Base-by-base conservation (phyloP, 768 basidiomycete species). In the Dioszegia crocea region DNA sequence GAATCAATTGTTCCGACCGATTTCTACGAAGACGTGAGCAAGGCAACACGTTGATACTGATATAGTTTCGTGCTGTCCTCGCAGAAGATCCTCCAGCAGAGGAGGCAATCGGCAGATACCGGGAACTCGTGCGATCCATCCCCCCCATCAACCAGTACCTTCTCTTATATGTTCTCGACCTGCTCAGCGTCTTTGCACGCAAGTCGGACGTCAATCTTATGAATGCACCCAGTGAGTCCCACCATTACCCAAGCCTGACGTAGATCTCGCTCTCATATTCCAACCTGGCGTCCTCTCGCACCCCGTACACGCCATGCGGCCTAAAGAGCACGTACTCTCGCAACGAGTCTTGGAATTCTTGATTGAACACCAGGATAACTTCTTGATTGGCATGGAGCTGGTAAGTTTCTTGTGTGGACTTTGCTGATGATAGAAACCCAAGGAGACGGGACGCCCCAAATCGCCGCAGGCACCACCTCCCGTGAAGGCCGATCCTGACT, bases 211-310 rank as follows among this genome's bases (percentile, higher is more conserved):
- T 87, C 79, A 99, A 99, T 76, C 80, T 93, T 47, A 99, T 99
- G 94, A 93, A 88, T 0, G 88, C 94, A 21, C 82, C 87, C 57
- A 97, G 92, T 96, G 65, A 67, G 88, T 83, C n/a, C 31, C 26
- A 9, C 4, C 23, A 12, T 16, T 40, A 19, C n/a, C n/a, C 19
- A 16, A 4, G 5, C 27, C 39, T 67, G 43, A 71, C 10, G 8
- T 26, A 91, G 94, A 99, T 79, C 85, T 99, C 19, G 96, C 94
- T 17, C 88, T 94, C 45, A 94, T 98, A 64, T 99, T 99, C 78
- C 88, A 92, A 58, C 96, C 96, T 0, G 96, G 93, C 17, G 80
- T 99, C 4, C 85, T 99, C 59, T 88, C 90, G 9, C 90, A 92
- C 74, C 88, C 91, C 1, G 78, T 81, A 23, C 91, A 97, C 71